Evolutionary conservation across 768 basidiomycete species (phyloP).

Genomic region (Lenzites betulinus): DNA sequence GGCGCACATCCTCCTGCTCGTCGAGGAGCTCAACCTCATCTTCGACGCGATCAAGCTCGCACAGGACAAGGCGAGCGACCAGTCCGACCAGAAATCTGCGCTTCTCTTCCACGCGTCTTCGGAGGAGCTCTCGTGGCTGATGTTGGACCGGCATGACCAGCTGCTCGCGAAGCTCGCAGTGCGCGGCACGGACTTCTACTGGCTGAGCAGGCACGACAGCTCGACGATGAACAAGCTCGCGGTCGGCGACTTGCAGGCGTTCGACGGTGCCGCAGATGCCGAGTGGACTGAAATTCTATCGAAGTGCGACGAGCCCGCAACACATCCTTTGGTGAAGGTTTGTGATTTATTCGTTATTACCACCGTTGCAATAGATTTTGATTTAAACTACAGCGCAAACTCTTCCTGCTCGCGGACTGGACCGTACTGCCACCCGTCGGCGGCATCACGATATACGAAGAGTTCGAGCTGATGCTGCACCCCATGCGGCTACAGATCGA

Average conservation of each 20-base stretch:
- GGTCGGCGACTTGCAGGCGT: conserved; percentile 78
- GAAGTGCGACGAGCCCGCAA: conserved; percentile 70
- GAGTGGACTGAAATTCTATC: conserved; percentile 87
- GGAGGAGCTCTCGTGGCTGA: conserved; percentile 87
- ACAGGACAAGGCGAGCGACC: conserved; percentile 71
- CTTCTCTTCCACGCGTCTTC: conserved; percentile 80
- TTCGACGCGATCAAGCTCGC: conserved; percentile 86
- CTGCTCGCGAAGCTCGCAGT: conserved; percentile 87
- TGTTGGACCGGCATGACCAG: conserved; percentile 74
- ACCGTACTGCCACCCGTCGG: conserved; percentile 86
- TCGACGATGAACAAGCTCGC: conserved; percentile 78
- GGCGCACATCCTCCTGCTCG: conserved; percentile 69
- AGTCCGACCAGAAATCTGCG: conserved; percentile 74
- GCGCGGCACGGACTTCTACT: conserved; percentile 73
- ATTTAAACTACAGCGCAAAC: conserved; percentile 48
- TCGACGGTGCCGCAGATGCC: conserved; percentile 82
- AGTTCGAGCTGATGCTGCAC: conserved; percentile 79
- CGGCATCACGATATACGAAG: conserved; percentile 87
- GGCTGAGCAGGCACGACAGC: conserved; percentile 86
- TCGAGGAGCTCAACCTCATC: conserved; percentile 79
- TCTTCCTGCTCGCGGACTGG: conserved; percentile 82
- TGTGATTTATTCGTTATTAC: conserved; percentile 21
- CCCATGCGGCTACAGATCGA: conserved; percentile 89
- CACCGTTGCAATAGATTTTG: not conserved
- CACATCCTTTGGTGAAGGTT: conserved; percentile 74